Percentiles rank a stretch among this genome's conserved stretches.
Evolutionary conservation across 495 filamentous ascomycete species (phyloP).

Genomic region (Neurospora sp.): DNA sequence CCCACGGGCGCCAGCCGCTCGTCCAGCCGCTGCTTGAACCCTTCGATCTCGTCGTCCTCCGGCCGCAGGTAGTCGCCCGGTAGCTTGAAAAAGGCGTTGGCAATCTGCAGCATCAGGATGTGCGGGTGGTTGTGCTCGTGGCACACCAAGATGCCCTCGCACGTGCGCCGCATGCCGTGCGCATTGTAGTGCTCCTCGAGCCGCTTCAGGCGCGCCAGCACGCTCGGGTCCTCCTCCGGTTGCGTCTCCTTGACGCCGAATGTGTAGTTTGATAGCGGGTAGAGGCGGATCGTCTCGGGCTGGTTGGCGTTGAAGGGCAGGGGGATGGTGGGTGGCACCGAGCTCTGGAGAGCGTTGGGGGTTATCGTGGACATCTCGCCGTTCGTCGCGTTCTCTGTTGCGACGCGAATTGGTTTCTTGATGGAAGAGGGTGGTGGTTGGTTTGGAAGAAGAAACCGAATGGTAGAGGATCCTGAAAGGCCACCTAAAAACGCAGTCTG

Average conservation of each 20-base stretch:
- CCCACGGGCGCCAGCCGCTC: constrained; percentile 83
- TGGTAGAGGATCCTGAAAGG: neutral
- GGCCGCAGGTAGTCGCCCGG: constrained; percentile 91
- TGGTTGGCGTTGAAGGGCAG: constrained; percentile 81
- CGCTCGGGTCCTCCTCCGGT: constrained; percentile 93
- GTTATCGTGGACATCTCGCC: constrained; percentile 65
- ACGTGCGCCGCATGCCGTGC: constrained; percentile 93
- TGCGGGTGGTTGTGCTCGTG: constrained; percentile 99
- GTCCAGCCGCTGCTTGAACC: constrained; percentile 86
- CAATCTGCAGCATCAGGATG: constrained; percentile 96
- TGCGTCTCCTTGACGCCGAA: constrained; percentile 97
- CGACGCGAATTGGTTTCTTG: neutral
- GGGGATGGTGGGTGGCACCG: constrained; percentile 66
- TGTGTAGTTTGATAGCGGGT: constrained; percentile 95
- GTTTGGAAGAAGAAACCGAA: neutral
- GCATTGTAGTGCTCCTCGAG: constrained; percentile 87
- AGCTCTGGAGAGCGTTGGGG: constrained; percentile 56
- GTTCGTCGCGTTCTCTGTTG: neutral
- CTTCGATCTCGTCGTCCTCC: constrained; percentile 82
- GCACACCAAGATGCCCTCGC: constrained; percentile 92
- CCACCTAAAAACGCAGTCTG: neutral
- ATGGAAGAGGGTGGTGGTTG: neutral
- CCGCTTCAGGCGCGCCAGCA: constrained; percentile 81
- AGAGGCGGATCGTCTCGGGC: constrained; percentile 82
- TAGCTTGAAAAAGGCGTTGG: constrained; percentile 98